A percentile compares a stretch with the other conserved stretches of the same genome.
Evolutionary conservation across 2,329 filamentous ascomycete genomes (phyloP).

Genomic region (Cadophora sp.): DNA sequence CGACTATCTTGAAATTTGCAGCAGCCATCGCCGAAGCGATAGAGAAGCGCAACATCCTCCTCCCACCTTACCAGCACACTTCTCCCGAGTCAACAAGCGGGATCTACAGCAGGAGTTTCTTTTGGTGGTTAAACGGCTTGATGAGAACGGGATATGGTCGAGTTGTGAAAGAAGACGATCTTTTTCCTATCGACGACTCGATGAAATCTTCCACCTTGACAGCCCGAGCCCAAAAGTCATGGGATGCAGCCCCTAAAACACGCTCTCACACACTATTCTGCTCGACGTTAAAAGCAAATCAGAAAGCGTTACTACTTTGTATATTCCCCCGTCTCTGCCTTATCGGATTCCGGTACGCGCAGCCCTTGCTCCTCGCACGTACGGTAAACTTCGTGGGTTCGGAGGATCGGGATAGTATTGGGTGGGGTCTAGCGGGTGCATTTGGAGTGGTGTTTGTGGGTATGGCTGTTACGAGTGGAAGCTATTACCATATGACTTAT

Average conservation of each 20-base stretch:
- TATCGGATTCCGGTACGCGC: constrained; percentile 39
- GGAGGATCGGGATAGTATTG: constrained; percentile 35
- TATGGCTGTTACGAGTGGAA: constrained; percentile 35
- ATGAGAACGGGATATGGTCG: constrained; percentile 43
- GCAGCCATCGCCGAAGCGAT: constrained; percentile 47
- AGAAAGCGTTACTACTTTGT: not conserved
- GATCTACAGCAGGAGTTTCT: constrained; percentile 48
- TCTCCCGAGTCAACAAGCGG: constrained; percentile 50
- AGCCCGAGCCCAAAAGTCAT: constrained; percentile 23
- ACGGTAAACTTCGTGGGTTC: constrained; percentile 36
- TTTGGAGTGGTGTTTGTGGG: constrained; percentile 44
- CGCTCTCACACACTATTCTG: constrained; percentile 29
- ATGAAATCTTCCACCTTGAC: constrained; percentile 30
- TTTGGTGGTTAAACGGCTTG: constrained; percentile 50
- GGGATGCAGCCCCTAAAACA: constrained; percentile 25
- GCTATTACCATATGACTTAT: constrained; percentile 38
- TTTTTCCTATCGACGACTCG: constrained; percentile 47
- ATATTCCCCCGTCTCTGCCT: constrained; percentile 36
- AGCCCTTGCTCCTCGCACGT: constrained; percentile 40
- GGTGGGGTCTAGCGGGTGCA: constrained; percentile 43
- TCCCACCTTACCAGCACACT: constrained; percentile 39
- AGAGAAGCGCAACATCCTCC: constrained; percentile 48
- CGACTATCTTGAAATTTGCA: constrained; percentile 44
- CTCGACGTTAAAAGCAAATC: constrained; percentile 33
- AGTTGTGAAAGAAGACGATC: constrained; percentile 34